Percentiles rank a stretch among this genome's conserved stretches.
phyloP scores from a whole-genome alignment of 2,329 filamentous ascomycete genomes.

The Dothistroma septosporum region DNA sequence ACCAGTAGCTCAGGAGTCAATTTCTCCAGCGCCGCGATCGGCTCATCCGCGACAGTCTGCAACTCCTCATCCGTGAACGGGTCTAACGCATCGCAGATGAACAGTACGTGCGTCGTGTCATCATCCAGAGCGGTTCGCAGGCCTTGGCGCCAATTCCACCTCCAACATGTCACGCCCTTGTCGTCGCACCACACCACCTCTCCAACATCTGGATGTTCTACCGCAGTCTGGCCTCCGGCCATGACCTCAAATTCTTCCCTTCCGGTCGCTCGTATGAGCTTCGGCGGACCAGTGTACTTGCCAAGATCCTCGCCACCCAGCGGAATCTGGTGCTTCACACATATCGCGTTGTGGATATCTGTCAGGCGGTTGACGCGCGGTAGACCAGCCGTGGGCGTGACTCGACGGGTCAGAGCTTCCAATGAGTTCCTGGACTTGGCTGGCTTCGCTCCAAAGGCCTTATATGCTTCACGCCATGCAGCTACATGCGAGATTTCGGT shows the following conservation, averaged over 20 bases:
- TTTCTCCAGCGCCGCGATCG: conserved; percentile 20
- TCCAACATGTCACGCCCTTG: conserved; percentile 37
- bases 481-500: conserved; percentile 37
- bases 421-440: conserved; percentile 38
- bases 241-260: conserved; percentile 35
- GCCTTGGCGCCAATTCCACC: conserved; percentile 42
- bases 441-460: conserved; percentile 39
- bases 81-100: conserved; percentile 35
- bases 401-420: conserved; percentile 36
- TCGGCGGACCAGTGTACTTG: conserved; percentile 36
- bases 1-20: conserved; percentile 17
- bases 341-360: conserved; percentile 41
- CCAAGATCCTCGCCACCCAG: conserved; percentile 40
- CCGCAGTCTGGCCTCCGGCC: conserved; percentile 29
- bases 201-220: conserved; percentile 24
- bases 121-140: conserved; percentile 36
- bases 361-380: conserved; percentile 39
- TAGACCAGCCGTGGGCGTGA: conserved; percentile 27
- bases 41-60: conserved; percentile 30
- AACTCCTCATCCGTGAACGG: conserved; percentile 25
- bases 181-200: conserved; percentile 42
- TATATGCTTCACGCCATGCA: conserved; percentile 40
- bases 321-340: conserved; percentile 39
- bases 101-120: conserved; percentile 35
- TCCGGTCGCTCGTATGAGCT: conserved; percentile 34